Conservation (phyloP, 192 early-diverging fungal genomes). For the Backusella mclennaniae region DNA sequence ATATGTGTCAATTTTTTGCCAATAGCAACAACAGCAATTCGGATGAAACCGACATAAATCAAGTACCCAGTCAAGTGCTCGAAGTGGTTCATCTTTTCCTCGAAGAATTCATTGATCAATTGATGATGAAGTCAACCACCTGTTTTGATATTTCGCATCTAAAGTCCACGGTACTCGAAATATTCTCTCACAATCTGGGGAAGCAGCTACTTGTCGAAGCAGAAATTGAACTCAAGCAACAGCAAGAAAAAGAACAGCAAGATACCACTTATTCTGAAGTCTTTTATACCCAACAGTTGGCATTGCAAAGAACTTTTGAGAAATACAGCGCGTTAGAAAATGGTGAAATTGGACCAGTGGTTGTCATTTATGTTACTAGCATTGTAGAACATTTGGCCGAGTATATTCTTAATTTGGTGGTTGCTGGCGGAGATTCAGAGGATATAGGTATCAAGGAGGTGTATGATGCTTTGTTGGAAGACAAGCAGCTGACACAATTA, state of each 20-base stretch:
- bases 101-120: constrained; percentile 52
- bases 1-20: background rate
- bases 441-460: constrained; percentile 50
- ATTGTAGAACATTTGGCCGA: constrained; percentile 58
- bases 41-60: constrained; percentile 46
- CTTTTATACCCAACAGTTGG: constrained; percentile 22
- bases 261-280: constrained; percentile 32
- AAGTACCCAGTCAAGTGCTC: constrained; percentile 54
- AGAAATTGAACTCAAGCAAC: constrained; percentile 55
- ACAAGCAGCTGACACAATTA: constrained; percentile 43
- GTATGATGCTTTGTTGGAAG: constrained; percentile 46
- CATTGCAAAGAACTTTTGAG: constrained; percentile 32
- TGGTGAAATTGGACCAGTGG: constrained; percentile 26
- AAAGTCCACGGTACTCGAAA: constrained; percentile 39
- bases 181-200: constrained; percentile 49
- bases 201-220: constrained; percentile 59
- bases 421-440: constrained; percentile 45
- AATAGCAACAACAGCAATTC: background rate
- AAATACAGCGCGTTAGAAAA: constrained; percentile 6
- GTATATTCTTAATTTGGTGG: constrained; percentile 48
- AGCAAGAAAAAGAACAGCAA: constrained; percentile 39
- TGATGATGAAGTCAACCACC: constrained; percentile 45
- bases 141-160: constrained; percentile 48
- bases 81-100: constrained; percentile 52
- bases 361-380: constrained; percentile 57